Percentiles rank a stretch among this genome's conserved stretches.
Conservation (phyloP, 2,329 filamentous ascomycete species). For the Penicillium sp. region DNA sequence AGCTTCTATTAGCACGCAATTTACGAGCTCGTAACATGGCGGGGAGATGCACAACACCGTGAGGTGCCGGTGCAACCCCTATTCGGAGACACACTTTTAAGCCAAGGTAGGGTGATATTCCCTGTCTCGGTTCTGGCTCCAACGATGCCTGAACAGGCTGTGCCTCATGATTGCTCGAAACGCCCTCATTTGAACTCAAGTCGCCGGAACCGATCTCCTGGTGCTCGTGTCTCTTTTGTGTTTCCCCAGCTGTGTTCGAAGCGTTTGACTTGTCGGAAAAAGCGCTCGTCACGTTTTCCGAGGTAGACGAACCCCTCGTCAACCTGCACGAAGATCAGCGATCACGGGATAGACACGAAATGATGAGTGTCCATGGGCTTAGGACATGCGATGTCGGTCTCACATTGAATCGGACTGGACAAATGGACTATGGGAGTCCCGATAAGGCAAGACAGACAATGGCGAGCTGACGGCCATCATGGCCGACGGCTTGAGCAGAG, state of each 20-base stretch:
- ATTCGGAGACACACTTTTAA: conserved; percentile 20
- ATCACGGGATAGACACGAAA: neutral
- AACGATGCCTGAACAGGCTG: neutral
- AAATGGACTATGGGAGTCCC: conserved; percentile 14
- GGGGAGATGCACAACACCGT: neutral
- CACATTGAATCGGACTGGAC: conserved; percentile 17
- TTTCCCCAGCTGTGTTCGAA: neutral
- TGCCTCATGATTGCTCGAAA: neutral
- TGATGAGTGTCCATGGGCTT: neutral
- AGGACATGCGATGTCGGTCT: conserved; percentile 1
- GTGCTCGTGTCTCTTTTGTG: neutral
- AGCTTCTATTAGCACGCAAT: conserved; percentile 2
- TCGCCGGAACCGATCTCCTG: neutral
- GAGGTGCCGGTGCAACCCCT: neutral
- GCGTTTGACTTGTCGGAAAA: conserved; percentile 1
- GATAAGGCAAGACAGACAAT: conserved; percentile 20
- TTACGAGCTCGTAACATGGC: neutral
- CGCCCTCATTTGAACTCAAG: neutral
- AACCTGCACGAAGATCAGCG: conserved; percentile 13
- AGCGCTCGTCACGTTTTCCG: conserved; percentile 5
- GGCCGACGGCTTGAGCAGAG: conserved; percentile 6
- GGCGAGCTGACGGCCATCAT: conserved; percentile 28
- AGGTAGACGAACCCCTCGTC: conserved; percentile 7
- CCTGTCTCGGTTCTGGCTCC: conserved; percentile 1
- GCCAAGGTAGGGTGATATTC: conserved; percentile 11